Conservation (phyloP, 2,329 filamentous ascomycete species). For the Phaeomoniella chlamydospora region DNA sequence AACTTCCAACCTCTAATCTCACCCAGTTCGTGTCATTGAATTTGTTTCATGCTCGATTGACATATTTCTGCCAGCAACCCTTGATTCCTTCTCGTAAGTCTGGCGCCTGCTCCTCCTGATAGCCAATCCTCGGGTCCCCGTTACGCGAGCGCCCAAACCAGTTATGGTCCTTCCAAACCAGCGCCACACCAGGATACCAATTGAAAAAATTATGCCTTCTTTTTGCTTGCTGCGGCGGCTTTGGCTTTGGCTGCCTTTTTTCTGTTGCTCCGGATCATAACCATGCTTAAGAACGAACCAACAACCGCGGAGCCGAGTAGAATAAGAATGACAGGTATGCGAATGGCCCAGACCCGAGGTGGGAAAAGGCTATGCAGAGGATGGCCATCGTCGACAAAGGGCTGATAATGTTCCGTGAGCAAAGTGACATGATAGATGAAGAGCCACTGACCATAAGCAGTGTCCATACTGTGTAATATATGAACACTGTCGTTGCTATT, state of each 20-base stretch:
- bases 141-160: too few species aligned
- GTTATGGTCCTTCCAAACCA: not conserved
- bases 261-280: conserved; percentile 97
- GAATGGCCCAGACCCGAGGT: conserved; percentile 95
- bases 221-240: conserved; percentile 65
- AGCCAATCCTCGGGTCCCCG: too few species aligned
- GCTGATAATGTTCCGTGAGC: conserved; percentile 37
- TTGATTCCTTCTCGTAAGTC: too few species aligned
- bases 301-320: conserved; percentile 86
- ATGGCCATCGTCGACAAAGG: conserved; percentile 92
- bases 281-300: conserved; percentile 85
- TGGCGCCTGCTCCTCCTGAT: too few species aligned
- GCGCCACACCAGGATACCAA: not conserved
- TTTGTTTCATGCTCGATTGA: too few species aligned
- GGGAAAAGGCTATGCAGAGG: conserved; percentile 90
- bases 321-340: conserved; percentile 92
- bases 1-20: too few species aligned
- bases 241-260: conserved; percentile 95
- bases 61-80: too few species aligned
- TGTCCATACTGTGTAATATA: conserved; percentile 97
- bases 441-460: conserved; percentile 66
- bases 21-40: too few species aligned
- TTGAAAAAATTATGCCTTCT: conserved; percentile 25
- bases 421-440: not conserved
- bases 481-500: conserved; percentile 56